Evolutionary conservation across 805 yeast species (phyloP), one percentile per base, ranked within the genome.

Genomic region (Grigorovia yakushimaensis): DNA sequence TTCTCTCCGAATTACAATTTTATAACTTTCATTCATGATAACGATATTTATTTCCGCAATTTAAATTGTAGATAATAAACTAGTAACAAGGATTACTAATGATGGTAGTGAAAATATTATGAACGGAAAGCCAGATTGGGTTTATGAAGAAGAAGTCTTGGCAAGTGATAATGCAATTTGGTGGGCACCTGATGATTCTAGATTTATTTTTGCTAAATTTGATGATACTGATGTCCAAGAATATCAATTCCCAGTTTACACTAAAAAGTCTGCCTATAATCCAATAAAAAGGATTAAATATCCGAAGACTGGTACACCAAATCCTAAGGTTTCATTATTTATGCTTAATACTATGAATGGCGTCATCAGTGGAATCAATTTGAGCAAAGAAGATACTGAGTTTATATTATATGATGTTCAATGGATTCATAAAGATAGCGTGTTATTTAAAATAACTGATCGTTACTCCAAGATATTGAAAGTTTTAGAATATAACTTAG

Each of bases 121-220:
- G 50, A 81, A 84, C 54, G 95, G 87, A 5, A 81, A 73, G 51
- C 80, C 89, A 0, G 93, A 84, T 57, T 85, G 94, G 93, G 81
- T 84, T 1, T 84, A 84, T 61, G 94, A 85, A 60, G 94, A 85
- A 58, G 95, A 85, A 56, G 85, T 85, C 1, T 64, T 80, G 11
- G 73, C 73, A 0, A 55, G 66, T 15, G 89, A 82, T 51, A 64
- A 61, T 35, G 78, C 84, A 0, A 66, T 84, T 11, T 84, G 88
- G 84, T 84, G 91, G 88, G 68, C 81, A 15, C 81, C 83, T 1
- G 78, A 79, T 51, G 84, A 81, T 52, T 60, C 76, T 1, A 68
- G 67, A 46, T 51, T 84, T 42, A 67, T 81, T 0, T 85, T 69
- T 55, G 72, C 82, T 50, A 73, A 67, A 51, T 71, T 77, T 20